phyloP scores from a whole-genome alignment of 495 filamentous ascomycete species.

The Podospora pseudocomata region DNA sequence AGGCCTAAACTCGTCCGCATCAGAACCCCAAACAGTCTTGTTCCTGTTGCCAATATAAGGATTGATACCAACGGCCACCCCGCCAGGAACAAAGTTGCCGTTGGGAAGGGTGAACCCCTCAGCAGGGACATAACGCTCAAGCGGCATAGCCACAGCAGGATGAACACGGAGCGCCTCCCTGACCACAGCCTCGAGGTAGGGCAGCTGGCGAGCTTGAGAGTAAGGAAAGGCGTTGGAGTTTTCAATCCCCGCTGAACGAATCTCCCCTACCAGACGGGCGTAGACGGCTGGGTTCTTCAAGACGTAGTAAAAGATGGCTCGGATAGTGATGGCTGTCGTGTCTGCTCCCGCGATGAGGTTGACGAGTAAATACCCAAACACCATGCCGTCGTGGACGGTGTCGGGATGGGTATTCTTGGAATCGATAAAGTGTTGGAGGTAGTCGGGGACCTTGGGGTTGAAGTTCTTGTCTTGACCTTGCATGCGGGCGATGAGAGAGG shows the following conservation, averaged over 20 bases:
- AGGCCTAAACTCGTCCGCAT: slow-evolving; percentile 49
- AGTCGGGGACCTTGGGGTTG: slow-evolving; percentile 23
- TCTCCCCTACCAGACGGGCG: slow-evolving; percentile 26
- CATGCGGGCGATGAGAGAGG: slow-evolving; percentile 14
- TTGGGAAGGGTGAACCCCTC: slow-evolving; percentile 52
- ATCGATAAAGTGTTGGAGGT: slow-evolving; percentile 29
- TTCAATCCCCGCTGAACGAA: slow-evolving; percentile 11
- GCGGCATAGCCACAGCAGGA: slow-evolving; percentile 49
- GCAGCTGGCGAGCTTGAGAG: slow-evolving; percentile 32
- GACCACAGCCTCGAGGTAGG: slow-evolving; percentile 61
- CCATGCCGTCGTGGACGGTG: slow-evolving; percentile 18
- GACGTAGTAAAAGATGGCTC: slow-evolving; percentile 31
- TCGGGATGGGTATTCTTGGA: slow-evolving; percentile 25
- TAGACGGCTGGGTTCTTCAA: slow-evolving; percentile 30
- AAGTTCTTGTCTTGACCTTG: slow-evolving; percentile 19
- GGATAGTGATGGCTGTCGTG: slow-evolving; percentile 40
- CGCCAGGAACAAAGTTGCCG: slow-evolving; percentile 50
- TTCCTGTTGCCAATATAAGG: slow-evolving; percentile 36
- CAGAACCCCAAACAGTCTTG: slow-evolving; percentile 43
- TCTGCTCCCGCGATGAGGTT: slow-evolving; percentile 46
- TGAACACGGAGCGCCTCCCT: slow-evolving; percentile 62
- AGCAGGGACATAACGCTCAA: slow-evolving; percentile 56
- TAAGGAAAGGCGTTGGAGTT: slow-evolving; percentile 17
- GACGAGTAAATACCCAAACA: slow-evolving; percentile 23
- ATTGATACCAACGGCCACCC: slow-evolving; percentile 32